Base-by-base conservation (phyloP, 1,284 basidiomycete species). In the Fomes fomentarius region DNA sequence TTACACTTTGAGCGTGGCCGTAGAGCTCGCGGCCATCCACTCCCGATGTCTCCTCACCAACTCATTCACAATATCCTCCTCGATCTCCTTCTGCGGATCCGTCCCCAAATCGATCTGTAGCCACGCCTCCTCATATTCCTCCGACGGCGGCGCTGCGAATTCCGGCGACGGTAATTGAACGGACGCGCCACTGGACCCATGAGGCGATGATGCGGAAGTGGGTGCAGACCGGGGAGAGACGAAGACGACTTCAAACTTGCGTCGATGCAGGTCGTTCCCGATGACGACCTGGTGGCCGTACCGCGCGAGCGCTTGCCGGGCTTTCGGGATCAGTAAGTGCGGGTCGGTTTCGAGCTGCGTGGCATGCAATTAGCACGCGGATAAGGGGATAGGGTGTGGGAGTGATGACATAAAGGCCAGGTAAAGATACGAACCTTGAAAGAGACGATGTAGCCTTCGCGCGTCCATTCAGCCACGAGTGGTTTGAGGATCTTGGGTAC, bases 241-340 rank as follows among this genome's bases (percentile, higher is more conserved):
- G 66, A 99, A 92, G 3, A 96, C 91, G 50, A 99, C 96, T 69
- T 96, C 91, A 63, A 83, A 83, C 72, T 99, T 99, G 50, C 96
- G 84, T 43, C 84, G 79, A 66, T 96, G 84, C 12, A 99, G 83
- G 57, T 96, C 90, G 71, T 99, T 99, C 24, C 93, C 96, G 63
- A 99, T 94, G 45, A 99, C 97, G 24, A 98, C 87, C 71, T 98
- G 96, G 70, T 99, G 96, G 0, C 96, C 95, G 69, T 99, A 99
- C 21, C 95, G 84, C 58, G 94, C 87, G 25, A 99, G 82, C 2
- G 96, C 93, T 2, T 80, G 84, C 24, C 86, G 82, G 0, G 96
- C 91, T 77, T 99, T 99, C 24, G 96, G 96, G 47, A 98, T 82
- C 17, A 99, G 80, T 9, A 99, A 77, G 1, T 76, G 47, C 15